Conservation (phyloP, 208 protist genomes). For the Crithidia bombi region DNA sequence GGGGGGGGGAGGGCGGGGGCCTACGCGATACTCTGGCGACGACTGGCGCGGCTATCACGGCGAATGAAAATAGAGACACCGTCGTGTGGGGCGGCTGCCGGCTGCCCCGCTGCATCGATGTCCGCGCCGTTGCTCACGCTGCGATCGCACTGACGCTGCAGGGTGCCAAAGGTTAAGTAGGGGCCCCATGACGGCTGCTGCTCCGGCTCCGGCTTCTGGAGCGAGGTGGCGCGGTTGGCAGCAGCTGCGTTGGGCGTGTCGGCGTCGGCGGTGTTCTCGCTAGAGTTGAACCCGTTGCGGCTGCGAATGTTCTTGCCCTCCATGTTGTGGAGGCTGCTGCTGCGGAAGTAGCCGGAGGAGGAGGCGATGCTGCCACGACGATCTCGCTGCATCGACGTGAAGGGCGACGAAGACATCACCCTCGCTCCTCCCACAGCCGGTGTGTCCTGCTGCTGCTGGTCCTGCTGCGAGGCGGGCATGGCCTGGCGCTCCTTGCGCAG, state of each 20-base stretch:
- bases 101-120: not conserved
- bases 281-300: not conserved
- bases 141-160: not conserved
- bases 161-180: not conserved
- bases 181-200: not conserved
- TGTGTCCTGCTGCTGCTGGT: not conserved
- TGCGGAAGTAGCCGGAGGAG: not conserved
- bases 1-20: too few relatives aligned
- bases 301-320: not conserved
- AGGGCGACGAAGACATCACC: not conserved
- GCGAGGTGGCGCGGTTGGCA: not conserved
- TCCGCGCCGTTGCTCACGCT: not conserved
- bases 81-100: not conserved
- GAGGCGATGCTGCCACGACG: slow-evolving; percentile 1
- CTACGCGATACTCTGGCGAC: not conserved
- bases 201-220: not conserved
- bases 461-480: not conserved
- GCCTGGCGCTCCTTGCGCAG: not conserved
- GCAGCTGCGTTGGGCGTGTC: not conserved
- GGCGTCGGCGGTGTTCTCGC: not conserved
- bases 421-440: too few relatives aligned
- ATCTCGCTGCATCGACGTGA: not conserved
- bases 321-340: not conserved
- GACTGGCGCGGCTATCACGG: slow-evolving; percentile 2
- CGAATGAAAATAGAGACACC: not conserved